Percentiles rank a stretch among this genome's conserved stretches.
Evolutionary conservation across 1,139 yeast species (phyloP).

Genomic region (Suhomyces guaymorum): DNA sequence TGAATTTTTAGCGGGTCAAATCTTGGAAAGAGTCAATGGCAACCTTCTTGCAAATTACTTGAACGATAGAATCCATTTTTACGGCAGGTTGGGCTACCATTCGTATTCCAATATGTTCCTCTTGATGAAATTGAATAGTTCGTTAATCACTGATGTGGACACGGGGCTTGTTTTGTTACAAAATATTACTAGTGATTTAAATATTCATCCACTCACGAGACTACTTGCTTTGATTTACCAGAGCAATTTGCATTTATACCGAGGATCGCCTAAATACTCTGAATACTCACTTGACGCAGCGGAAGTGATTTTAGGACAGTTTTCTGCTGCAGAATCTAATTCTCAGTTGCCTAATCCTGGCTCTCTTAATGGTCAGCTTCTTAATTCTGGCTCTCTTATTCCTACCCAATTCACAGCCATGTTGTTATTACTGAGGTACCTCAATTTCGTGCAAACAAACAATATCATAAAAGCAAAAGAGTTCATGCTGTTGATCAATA

Average conservation of each 20-base stretch:
- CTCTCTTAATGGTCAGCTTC: too few relatives aligned
- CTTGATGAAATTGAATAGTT: constrained; percentile 30
- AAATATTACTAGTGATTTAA: constrained; percentile 16
- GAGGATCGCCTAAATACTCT: constrained; percentile 30
- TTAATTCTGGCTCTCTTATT: too few relatives aligned
- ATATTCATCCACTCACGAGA: constrained; percentile 20
- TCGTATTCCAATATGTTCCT: constrained; percentile 26
- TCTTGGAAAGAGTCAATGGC: constrained; percentile 28
- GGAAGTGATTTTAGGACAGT: constrained; percentile 11
- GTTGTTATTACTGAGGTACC: constrained; percentile 23
- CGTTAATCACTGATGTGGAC: constrained; percentile 24
- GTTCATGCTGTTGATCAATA: constrained; percentile 27
- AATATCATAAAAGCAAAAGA: constrained; percentile 22
- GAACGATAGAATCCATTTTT: constrained; percentile 25
- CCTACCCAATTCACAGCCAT: constrained; percentile 37
- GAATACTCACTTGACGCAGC: constrained; percentile 18
- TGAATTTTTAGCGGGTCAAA: constrained; percentile 36
- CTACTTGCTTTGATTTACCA: constrained; percentile 25
- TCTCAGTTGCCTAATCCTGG: too few relatives aligned
- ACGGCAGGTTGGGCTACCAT: constrained; percentile 16
- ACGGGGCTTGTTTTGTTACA: constrained; percentile 31
- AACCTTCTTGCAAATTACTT: constrained; percentile 31
- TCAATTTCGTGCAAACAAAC: constrained; percentile 27
- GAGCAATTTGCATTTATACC: constrained; percentile 27
- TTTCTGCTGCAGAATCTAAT: too few relatives aligned